A percentile compares a stretch with the other conserved stretches of the same genome.
These are phyloP conservation scores for Neoarthrinium moseri DNA, from an alignment of 2,329 filamentous ascomycete species.

Conservation along the genomic window DNA sequence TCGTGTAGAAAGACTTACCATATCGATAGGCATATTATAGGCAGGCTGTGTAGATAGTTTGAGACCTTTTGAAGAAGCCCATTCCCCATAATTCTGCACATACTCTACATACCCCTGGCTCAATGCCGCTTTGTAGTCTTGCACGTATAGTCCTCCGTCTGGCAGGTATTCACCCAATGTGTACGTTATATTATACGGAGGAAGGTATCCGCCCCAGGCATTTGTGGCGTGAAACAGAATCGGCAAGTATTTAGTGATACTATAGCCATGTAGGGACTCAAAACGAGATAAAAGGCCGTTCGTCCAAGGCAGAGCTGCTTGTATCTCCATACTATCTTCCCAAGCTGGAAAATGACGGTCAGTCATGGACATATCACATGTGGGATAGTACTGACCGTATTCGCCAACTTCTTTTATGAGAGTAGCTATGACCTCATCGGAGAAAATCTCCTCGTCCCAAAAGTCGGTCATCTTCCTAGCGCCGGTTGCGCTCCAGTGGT, in stretches of 20 bases:
- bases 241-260: constrained; percentile 15
- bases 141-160: constrained; percentile 14
- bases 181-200: constrained; percentile 20
- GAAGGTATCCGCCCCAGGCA: constrained; percentile 15
- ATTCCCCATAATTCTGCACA: constrained; percentile 11
- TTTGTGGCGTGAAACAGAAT: constrained; percentile 20
- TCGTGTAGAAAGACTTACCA: constrained; percentile 11
- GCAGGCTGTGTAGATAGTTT: constrained; percentile 20
- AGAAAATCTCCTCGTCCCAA: constrained; percentile 21
- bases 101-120: constrained; percentile 19
- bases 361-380: not conserved
- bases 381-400: constrained; percentile 15
- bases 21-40: constrained; percentile 24
- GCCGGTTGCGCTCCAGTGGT: constrained; percentile 22
- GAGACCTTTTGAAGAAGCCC: constrained; percentile 15
- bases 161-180: constrained; percentile 12
- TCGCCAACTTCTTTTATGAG: constrained; percentile 16
- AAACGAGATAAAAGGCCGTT: constrained; percentile 16
- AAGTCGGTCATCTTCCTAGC: constrained; percentile 22
- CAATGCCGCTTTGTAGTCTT: constrained; percentile 21
- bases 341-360: constrained; percentile 15
- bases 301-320: constrained; percentile 21
- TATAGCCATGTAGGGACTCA: constrained; percentile 16
- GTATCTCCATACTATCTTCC: constrained; percentile 26
- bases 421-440: constrained; percentile 11